Evolutionary conservation across 2,329 filamentous ascomycete species (phyloP).

Genomic region (Sporothrix pallida): DNA sequence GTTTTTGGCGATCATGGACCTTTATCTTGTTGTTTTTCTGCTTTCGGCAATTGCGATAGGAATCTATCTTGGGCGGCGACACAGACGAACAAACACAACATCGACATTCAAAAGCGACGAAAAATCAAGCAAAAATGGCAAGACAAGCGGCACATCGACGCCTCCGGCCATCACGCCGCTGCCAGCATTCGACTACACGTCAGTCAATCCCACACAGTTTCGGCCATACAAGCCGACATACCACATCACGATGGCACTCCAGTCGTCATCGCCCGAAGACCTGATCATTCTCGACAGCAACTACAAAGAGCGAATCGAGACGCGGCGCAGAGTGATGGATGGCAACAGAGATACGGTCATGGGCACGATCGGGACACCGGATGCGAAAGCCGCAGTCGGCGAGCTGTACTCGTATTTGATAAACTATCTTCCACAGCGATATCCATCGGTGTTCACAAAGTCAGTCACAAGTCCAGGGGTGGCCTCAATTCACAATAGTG

Average conservation of each 20-base stretch:
- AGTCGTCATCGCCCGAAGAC: slow-evolving; percentile 52
- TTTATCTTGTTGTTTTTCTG: background rate
- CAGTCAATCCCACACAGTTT: slow-evolving; percentile 48
- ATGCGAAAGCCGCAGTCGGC: slow-evolving; percentile 50
- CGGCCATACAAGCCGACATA: slow-evolving; percentile 60
- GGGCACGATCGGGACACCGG: slow-evolving; percentile 38
- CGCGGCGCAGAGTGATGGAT: slow-evolving; percentile 49
- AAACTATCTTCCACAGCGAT: slow-evolving; percentile 31
- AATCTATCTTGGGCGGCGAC: background rate
- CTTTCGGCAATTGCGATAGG: background rate
- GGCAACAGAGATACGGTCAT: slow-evolving; percentile 50
- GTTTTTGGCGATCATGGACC: background rate
- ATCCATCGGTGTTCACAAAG: slow-evolving; percentile 49
- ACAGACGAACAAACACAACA: background rate
- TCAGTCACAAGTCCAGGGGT: slow-evolving; percentile 40
- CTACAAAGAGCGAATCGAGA: slow-evolving; percentile 53
- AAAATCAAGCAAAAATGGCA: background rate
- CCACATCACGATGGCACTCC: slow-evolving; percentile 60
- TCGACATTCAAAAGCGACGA: no score
- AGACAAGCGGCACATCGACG: background rate
- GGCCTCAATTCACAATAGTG: slow-evolving; percentile 46
- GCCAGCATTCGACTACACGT: slow-evolving; percentile 50
- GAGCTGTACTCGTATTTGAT: slow-evolving; percentile 32
- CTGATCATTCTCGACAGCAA: slow-evolving; percentile 60
- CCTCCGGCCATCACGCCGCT: background rate